Conservation (phyloP, 2,329 filamentous ascomycete species). For the Cladosporium sp. region DNA sequence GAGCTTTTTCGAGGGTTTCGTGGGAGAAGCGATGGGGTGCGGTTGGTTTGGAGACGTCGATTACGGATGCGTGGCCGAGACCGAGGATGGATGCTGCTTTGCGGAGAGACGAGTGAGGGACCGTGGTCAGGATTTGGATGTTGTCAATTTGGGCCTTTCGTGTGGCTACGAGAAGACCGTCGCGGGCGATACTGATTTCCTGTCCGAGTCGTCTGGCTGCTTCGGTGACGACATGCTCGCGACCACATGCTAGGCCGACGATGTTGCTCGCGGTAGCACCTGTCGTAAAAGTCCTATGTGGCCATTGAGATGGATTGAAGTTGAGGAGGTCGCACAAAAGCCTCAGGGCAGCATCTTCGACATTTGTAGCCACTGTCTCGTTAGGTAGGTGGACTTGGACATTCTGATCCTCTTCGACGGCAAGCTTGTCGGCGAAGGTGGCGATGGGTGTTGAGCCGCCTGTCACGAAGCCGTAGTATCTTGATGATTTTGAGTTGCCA, state of each 20-base stretch:
- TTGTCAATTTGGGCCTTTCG: constrained; percentile 58
- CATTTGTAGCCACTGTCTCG: constrained; percentile 69
- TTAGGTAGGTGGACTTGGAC: constrained; percentile 74
- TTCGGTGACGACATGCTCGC: constrained; percentile 60
- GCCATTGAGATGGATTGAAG: constrained; percentile 56
- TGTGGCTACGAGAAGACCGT: constrained; percentile 67
- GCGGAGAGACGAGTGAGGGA: constrained; percentile 75
- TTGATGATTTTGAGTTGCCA: constrained; percentile 57
- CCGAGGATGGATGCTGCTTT: constrained; percentile 84
- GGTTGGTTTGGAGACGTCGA: constrained; percentile 51
- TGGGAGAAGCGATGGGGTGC: constrained; percentile 70
- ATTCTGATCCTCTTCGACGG: constrained; percentile 77
- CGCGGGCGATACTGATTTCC: constrained; percentile 56
- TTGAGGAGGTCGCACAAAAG: constrained; percentile 66
- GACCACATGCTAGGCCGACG: constrained; percentile 62
- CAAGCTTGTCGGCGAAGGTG: constrained; percentile 77
- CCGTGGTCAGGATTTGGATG: constrained; percentile 74
- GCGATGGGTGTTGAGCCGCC: constrained; percentile 77
- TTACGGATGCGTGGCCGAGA: constrained; percentile 66
- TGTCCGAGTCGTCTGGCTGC: constrained; percentile 34
- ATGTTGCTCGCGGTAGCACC: constrained; percentile 65
- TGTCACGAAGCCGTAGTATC: constrained; percentile 87
- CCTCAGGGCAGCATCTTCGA: constrained; percentile 68
- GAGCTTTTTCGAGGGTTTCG: constrained; percentile 56
- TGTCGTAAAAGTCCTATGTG: constrained; percentile 76